Percentiles rank a stretch among this genome's conserved stretches.
Evolutionary conservation across 1,139 yeast species (phyloP).

Genomic region (Meyerozyma athensensis): DNA sequence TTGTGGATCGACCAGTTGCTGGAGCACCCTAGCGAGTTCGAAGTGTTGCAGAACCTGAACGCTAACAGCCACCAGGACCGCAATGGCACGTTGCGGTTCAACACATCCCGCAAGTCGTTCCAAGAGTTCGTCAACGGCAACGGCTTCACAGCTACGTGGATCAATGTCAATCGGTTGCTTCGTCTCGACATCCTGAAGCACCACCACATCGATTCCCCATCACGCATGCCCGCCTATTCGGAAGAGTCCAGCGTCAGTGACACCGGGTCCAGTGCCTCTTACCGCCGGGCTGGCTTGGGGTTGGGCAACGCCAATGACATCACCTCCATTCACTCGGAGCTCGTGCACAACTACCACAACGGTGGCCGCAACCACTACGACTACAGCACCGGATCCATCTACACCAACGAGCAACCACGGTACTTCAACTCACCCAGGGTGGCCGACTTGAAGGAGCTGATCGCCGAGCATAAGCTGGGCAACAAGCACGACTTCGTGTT

Average conservation of each 20-base stretch:
- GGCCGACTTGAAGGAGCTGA: conserved; percentile 41
- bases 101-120: conserved; percentile 18
- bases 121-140: conserved; percentile 31
- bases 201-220: not conserved
- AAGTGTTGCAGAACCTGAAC: conserved; percentile 10
- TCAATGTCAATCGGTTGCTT: conserved; percentile 30
- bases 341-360: conserved; percentile 14
- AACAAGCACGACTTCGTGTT: conserved; percentile 1
- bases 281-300: conserved; percentile 22
- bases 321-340: conserved; percentile 39
- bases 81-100: conserved; percentile 8
- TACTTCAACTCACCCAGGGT: conserved; percentile 33
- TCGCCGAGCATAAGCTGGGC: conserved; percentile 18
- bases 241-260: conserved; percentile 6
- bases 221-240: not conserved
- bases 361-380: conserved; percentile 11
- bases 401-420: conserved; percentile 9
- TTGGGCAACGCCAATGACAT: conserved; percentile 42
- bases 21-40: conserved; percentile 16
- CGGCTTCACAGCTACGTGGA: conserved; percentile 28
- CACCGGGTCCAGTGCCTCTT: conserved; percentile 7
- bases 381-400: conserved; percentile 21
- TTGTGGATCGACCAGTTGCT: conserved; percentile 30
- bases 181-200: conserved; percentile 12
- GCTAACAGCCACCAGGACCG: conserved; percentile 8